Evolutionary conservation across 768 basidiomycete species (phyloP), one percentile per base, ranked within the genome.

Genomic region (Lactarius akahatsu): DNA sequence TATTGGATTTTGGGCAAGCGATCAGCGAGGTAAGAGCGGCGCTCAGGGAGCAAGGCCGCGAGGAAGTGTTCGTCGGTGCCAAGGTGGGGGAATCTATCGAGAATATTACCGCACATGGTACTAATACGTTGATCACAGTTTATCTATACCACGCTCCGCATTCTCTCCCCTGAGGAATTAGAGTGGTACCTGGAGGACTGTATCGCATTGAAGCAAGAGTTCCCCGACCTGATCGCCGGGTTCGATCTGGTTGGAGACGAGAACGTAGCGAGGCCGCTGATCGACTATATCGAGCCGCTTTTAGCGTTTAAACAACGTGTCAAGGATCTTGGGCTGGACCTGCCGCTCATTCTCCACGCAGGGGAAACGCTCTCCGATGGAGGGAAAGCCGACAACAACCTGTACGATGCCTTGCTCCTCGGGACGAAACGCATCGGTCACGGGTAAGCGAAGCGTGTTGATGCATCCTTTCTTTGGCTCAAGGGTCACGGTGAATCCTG

Each of bases 221-320:
- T 90, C 72, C 90, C 90, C 23, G 82, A 90, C 69, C 75, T 90
- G 41, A 87, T 92, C 56, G 83, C 84, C 89, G 90, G 89, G 3
- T 93, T 92, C 71, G 91, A 92, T 76, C 81, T 92, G n/a, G 90
- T 92, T 20, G 90, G 90, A 4, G 80, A 87, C 56, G 90, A 92
- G 72, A 86, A 91, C 72, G 76, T 75, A 7, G 70, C 84, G 28
- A 80, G 77, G 45, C 88, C 90, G 20, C 78, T 91, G 43, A 83
- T 80, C 28, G 77, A 89, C 71, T 92, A 91, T 72, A 73, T 86
- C 34, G 81, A 84, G 40, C 82, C 82, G 11, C 78, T 94, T 7
- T 74, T 88, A 4, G 78, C 76, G 50, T 92, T 92, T 77, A 77
- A 81, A 36, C 76, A 81, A 58, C 82, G 83, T 28, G 82, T 85